Base-by-base conservation (phyloP, 1,284 basidiomycete genomes). In the Bjerkandera adusta region DNA sequence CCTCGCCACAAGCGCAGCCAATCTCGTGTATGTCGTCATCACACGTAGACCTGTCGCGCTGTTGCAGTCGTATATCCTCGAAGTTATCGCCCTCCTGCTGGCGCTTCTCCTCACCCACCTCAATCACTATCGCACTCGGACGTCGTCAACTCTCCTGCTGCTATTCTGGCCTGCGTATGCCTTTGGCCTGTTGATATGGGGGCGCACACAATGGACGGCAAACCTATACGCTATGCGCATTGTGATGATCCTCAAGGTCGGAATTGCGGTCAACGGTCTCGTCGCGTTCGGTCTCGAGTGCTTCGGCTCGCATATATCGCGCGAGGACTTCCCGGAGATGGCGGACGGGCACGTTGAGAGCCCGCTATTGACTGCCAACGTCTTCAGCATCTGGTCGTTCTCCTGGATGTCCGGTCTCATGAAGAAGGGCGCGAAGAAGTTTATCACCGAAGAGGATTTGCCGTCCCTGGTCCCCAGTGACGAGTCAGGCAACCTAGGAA, bases 91-190 rank as follows among this genome's bases (percentile, higher is more conserved):
- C 0, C 63, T 84, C 2, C 37, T 71, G 20, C 59, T 72, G 8
- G 67, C 77, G 13, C 60, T 73, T 3, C 49, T 65, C n/a, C 61
- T 89, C 32, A 81, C 79, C 1, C 76, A 74, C 54, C 61, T 79
- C 51, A 93, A 92, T 59, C 92, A 97, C 64, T 80, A 79, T 32
- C 82, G 85, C n/a, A 79, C 83, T 1, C 79, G 84, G 12, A 77
- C 79, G 7, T 89, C 93, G 0, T 94, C 92, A 0, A 77, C 88
- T 0, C 64, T 83, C 18, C 68, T 94, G 22, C 77, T 97, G 18
- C 67, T 96, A 42, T 94, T 92, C 67, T 96, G 90, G 86, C 89
- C 93, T 0, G 43, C 77, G 3, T 91, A 93, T 57, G 47, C 80
- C 8, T 24, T 77, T 16, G 69, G 71, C 0, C 60, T 81, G 1